A percentile compares a stretch with the other conserved stretches of the same genome.
These are phyloP conservation scores for Coniochaeta sp. DNA, from an alignment of 2,329 filamentous ascomycete species.

Conservation along the genomic window DNA sequence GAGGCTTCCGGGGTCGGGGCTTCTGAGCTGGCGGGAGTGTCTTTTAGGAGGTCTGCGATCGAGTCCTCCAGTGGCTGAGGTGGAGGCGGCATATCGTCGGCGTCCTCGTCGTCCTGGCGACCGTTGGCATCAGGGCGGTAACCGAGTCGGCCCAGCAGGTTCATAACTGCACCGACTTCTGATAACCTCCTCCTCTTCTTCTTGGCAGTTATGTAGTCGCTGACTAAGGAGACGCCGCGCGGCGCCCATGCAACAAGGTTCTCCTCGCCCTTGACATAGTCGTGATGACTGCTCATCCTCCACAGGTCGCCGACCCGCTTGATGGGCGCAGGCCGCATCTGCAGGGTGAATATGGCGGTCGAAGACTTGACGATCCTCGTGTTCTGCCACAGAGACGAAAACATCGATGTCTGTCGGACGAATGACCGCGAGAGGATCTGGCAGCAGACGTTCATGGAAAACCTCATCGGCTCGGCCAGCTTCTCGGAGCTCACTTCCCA, in stretches of 20 bases:
- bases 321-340: constrained; percentile 79
- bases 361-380: constrained; percentile 82
- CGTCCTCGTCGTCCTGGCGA: constrained; percentile 29
- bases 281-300: constrained; percentile 90
- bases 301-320: constrained; percentile 90
- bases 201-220: constrained; percentile 71
- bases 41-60: constrained; percentile 51
- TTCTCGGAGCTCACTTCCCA: constrained; percentile 84
- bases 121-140: constrained; percentile 21
- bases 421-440: constrained; percentile 82
- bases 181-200: constrained; percentile 67
- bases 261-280: constrained; percentile 96
- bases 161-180: constrained; percentile 72
- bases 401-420: constrained; percentile 78
- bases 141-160: constrained; percentile 54
- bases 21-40: constrained; percentile 37
- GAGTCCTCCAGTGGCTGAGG: constrained; percentile 27
- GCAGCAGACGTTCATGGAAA: constrained; percentile 71
- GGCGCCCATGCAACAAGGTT: constrained; percentile 78
- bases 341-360: constrained; percentile 78
- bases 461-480: constrained; percentile 81
- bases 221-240: constrained; percentile 82
- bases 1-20: constrained; percentile 5
- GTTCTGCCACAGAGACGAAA: constrained; percentile 79
- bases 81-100: constrained; percentile 26